Evolutionary conservation across 208 protist species (phyloP), one percentile per base, ranked within the genome.

Genomic region (Trypanosoma cruzi): DNA sequence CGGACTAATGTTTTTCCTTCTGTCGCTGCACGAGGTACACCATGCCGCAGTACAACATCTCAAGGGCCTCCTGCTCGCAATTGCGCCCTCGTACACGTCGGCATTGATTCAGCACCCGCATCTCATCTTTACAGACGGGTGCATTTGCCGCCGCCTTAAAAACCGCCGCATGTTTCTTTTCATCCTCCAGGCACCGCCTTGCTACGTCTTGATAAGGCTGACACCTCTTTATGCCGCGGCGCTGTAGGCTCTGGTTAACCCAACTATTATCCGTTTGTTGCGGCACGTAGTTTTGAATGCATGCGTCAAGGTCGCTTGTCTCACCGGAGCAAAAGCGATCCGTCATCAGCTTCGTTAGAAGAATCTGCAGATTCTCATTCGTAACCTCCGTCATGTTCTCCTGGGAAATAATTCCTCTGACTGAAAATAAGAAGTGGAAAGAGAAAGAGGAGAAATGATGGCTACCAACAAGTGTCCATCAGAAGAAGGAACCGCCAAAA

Each of bases 1-100:
- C 6, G 20, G 34, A 31, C 37, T 58, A 53, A 22, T 61, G 57
- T 40, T 31, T 66, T 36, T 66, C 64, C 63, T 59, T 69, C 40
- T 66, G 65, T 31, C 75, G 73, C 77, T 94, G 83, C 57, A 92
- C 76, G 6, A 96, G 69, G 64, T 88, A 79, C 22, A 90, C 84
- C 85, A 96, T 90, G 20, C 90, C 90, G 60, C 90, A 96, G 79
- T 90, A 93, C 34, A 96, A 64, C 60, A 79, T 81, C 67, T 96
- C 84, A 22, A 93, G 70, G 13, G 85, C 88, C 77, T 96, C 87
- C 53, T 77, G 61, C 77, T 96, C 88, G 61, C 90, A 96, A 60
- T 92, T 84, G 32, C 75, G 62, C 31, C 75, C 79, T 24, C 75
- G 71, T 8, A 52, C 20, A 0, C 76, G 48, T 46, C 91, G 87